These are phyloP conservation scores for Wickerhamiella musiphila DNA, from an alignment of 805 yeast genomes.

Conservation along the genomic window DNA sequence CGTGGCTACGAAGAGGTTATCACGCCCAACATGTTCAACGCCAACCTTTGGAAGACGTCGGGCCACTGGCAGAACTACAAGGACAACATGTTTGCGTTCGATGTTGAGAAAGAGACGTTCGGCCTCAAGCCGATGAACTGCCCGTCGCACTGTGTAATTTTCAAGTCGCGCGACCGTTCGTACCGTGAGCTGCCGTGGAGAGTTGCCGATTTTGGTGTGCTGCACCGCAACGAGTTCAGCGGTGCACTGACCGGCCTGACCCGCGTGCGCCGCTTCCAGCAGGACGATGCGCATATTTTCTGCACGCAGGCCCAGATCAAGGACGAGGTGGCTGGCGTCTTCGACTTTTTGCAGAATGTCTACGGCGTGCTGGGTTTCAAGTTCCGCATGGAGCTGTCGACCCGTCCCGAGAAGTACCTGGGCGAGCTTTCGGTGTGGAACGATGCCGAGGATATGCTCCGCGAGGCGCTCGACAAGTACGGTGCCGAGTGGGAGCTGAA, in stretches of 20 bases:
- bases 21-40: conserved; percentile 96
- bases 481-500: conserved; percentile 88
- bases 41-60: conserved; percentile 95
- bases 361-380: conserved; percentile 90
- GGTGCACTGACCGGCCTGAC: conserved; percentile 93
- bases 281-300: conserved; percentile 97
- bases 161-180: conserved; percentile 82
- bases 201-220: conserved; percentile 94
- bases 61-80: conserved; percentile 98
- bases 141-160: conserved; percentile 90
- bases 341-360: conserved; percentile 68
- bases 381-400: conserved; percentile 90
- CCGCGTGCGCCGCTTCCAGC: conserved; percentile 97
- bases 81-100: conserved; percentile 94
- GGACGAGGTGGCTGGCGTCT: conserved; percentile 62
- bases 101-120: conserved; percentile 86
- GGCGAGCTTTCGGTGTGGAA: conserved; percentile 94
- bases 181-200: conserved; percentile 97
- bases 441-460: conserved; percentile 72
- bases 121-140: conserved; percentile 97
- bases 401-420: conserved; percentile 91
- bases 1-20: conserved; percentile 97
- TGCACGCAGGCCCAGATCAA: conserved; percentile 86
- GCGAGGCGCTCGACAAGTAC: conserved; percentile 64
- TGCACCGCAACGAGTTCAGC: conserved; percentile 90